These are phyloP conservation scores for Fusarium nanum DNA, from an alignment of 2,329 filamentous ascomycete species.

Conservation along the genomic window DNA sequence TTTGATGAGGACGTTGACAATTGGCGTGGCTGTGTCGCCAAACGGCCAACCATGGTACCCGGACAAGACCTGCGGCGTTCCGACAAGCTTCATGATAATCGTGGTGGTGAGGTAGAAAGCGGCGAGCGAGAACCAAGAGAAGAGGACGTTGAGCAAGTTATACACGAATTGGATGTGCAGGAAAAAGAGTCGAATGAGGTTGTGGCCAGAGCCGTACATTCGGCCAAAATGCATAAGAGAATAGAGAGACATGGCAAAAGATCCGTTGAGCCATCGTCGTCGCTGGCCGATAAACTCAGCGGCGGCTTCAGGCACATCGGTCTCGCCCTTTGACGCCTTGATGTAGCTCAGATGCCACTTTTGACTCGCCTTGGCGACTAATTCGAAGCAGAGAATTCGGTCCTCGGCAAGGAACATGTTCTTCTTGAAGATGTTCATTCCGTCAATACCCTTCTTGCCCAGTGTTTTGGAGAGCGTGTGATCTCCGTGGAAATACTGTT, in stretches of 20 bases:
- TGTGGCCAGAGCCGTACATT: constrained; percentile 41
- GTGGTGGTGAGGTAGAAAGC: constrained; percentile 42
- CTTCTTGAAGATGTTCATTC: constrained; percentile 47
- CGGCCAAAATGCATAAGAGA: constrained; percentile 43
- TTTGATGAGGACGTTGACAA: constrained; percentile 40
- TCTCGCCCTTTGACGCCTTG: constrained; percentile 44
- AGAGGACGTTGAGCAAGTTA: constrained; percentile 42
- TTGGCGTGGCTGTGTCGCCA: constrained; percentile 39
- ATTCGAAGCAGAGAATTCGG: constrained; percentile 43
- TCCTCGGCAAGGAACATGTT: constrained; percentile 46
- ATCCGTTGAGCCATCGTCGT: constrained; percentile 43
- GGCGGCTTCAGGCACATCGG: constrained; percentile 42
- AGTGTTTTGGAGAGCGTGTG: constrained; percentile 42
- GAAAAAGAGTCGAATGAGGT: constrained; percentile 41
- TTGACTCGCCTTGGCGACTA: constrained; percentile 43
- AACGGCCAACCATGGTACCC: constrained; percentile 42
- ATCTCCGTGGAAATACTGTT: constrained; percentile 45
- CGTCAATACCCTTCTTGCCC: constrained; percentile 44
- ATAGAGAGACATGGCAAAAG: constrained; percentile 43
- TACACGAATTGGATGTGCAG: constrained; percentile 42
- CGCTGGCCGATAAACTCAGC: constrained; percentile 42
- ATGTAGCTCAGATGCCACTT: constrained; percentile 46
- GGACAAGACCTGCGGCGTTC: constrained; percentile 33
- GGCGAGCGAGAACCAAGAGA: constrained; percentile 41
- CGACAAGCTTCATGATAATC: constrained; percentile 44